Base-by-base conservation (phyloP, 1,284 basidiomycete species). In the Fomitopsis palustris region DNA sequence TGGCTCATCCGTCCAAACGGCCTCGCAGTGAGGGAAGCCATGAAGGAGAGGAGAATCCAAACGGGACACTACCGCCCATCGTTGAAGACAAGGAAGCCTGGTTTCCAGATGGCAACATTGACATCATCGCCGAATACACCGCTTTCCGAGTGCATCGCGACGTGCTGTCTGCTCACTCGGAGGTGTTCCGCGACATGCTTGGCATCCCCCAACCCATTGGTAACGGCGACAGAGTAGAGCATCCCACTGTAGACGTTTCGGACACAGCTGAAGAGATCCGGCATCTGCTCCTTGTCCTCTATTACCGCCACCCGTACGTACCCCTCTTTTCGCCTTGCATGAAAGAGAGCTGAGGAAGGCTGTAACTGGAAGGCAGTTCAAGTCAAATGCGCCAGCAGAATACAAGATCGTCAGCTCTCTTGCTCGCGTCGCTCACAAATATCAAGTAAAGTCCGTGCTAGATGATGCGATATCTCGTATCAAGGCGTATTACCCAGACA, bases 1-100 rank as follows among this genome's bases (percentile, higher is more conserved):
- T 37, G 35, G 10, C 35, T 12, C 35, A 37, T 37, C 12, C 35
- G 8, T 37, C 6, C 35, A 37, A 37, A 37, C 35, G 35, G 35
- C 35, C 16, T 1, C 35, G 35, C 10, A 14, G 10, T 37, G 5
- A 37, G 16, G 16, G 12, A 14, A 37, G 35, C 35, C 12, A 37
- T 10, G 35, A 2, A 37, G 12, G 3, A 3, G 35, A 37, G 35
- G 35, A 9, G 3, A 37, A 6, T n/a, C n/a, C n/a, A 2, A 37
- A 37, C 6, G 35, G 8, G 5, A n/a, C 35, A 8, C 35, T 3
- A 9, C 8, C 12, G 35, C 35, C 12, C 31, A 14, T 37, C 16
- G 61, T 70, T 27, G 69, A 69, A 69, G 62, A 60, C 54, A 60
- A 63, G 4, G 70, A 72, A 59, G 70, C 69, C 10, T 71, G 68